A percentile compares a stretch with the other conserved stretches of the same genome.
Evolutionary conservation across 2,329 filamentous ascomycete species (phyloP).

Genomic region (Phyllosticta citrichinensis): DNA sequence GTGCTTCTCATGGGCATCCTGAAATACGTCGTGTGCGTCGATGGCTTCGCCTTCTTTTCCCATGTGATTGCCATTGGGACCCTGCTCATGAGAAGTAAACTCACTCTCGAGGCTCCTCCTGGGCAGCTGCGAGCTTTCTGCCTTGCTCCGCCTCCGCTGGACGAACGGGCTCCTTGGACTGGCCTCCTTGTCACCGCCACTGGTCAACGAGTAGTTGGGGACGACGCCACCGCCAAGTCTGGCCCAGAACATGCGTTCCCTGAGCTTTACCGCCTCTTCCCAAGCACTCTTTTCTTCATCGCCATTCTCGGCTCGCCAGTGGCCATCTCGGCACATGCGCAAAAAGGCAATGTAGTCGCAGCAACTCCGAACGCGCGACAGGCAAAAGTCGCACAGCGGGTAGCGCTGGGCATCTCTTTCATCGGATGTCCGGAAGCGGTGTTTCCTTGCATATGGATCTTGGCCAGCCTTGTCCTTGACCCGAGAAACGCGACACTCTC

Average conservation of each 20-base stretch:
- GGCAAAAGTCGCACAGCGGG: conserved; percentile 80
- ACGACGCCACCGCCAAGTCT: conserved; percentile 85
- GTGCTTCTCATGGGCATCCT: conserved; percentile 21
- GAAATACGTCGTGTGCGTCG: conserved; percentile 18
- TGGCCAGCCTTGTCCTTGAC: conserved; percentile 3
- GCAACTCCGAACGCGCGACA: conserved; percentile 71
- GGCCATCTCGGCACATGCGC: conserved; percentile 82
- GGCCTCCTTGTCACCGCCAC: conserved; percentile 19
- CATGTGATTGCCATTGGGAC: background rate
- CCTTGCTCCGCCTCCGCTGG: conserved; percentile 14
- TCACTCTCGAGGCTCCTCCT: conserved; percentile 17
- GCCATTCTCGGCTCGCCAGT: conserved; percentile 74
- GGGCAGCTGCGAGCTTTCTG: conserved; percentile 14
- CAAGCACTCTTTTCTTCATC: conserved; percentile 81
- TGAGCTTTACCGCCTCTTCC: conserved; percentile 83
- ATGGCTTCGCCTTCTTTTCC: conserved; percentile 21
- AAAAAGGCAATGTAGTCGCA: conserved; percentile 92
- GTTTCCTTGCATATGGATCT: conserved; percentile 61
- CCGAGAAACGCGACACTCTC: conserved; percentile 53
- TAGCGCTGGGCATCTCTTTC: conserved; percentile 79
- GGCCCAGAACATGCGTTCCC: conserved; percentile 97
- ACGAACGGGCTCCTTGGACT: conserved; percentile 20
- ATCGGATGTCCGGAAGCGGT: conserved; percentile 84
- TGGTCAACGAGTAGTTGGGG: conserved; percentile 40
- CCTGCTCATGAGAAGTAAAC: conserved; percentile 1